phyloP scores from a whole-genome alignment of 768 basidiomycete genomes.

The Hortiboletus flavorubellus region DNA sequence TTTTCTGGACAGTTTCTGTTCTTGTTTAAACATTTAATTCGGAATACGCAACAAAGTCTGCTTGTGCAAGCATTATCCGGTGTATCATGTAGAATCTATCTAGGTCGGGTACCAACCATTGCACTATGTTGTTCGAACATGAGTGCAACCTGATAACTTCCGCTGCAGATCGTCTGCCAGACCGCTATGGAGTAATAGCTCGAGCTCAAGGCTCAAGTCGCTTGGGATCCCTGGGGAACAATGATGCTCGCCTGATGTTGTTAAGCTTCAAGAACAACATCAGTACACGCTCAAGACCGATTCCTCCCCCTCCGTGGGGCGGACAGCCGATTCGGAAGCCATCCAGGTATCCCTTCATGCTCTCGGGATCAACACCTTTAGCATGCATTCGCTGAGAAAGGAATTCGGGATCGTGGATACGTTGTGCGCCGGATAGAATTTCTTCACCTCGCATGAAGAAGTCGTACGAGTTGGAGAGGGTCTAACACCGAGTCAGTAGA shows the following conservation, averaged over 20 bases:
- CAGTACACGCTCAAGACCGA: slow-evolving; percentile 91
- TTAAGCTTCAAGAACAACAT: slow-evolving; percentile 98
- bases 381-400: slow-evolving; percentile 81
- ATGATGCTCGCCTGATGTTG: slow-evolving; percentile 87
- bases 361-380: slow-evolving; percentile 86
- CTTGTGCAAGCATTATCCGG: slow-evolving; percentile 10
- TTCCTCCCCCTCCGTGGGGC: slow-evolving; percentile 96
- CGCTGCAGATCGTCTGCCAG: neutral
- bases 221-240: slow-evolving; percentile 98
- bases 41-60: slow-evolving; percentile 22
- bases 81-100: slow-evolving; percentile 21
- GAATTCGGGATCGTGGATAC: slow-evolving; percentile 86
- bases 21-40: slow-evolving; percentile 24
- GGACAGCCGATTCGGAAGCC: slow-evolving; percentile 94
- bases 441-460: slow-evolving; percentile 99
- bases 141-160: neutral
- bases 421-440: slow-evolving; percentile 96
- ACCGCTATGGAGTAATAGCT: neutral
- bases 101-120: slow-evolving; percentile 9
- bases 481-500: slow-evolving; percentile 39
- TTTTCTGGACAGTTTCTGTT: slow-evolving; percentile 21
- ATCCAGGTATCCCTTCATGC: slow-evolving; percentile 91
- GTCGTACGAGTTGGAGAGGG: slow-evolving; percentile 96
- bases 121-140: slow-evolving; percentile 1
- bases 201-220: slow-evolving; percentile 74